A percentile compares a stretch with the other conserved stretches of the same genome.
Evolutionary conservation across 192 early-diverging fungal species (phyloP).

Genomic region (Coemansia sp.): DNA sequence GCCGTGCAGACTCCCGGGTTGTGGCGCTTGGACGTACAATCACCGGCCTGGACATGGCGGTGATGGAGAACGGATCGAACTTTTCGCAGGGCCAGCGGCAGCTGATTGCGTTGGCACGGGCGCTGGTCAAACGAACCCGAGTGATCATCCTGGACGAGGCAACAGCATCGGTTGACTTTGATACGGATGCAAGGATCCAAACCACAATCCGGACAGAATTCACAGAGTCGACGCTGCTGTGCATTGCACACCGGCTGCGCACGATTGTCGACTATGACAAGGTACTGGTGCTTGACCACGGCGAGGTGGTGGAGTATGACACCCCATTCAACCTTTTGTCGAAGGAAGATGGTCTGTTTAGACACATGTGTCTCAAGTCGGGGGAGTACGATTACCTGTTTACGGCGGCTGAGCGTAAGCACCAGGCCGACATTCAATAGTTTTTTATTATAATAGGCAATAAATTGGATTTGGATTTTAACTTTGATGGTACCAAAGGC

Average conservation of each 20-base stretch:
- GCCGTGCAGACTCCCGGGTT: not conserved
- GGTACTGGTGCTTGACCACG: conserved; percentile 77
- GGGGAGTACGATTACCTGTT: conserved; percentile 76
- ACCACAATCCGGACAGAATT: conserved; percentile 64
- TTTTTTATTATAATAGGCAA: too few relatives aligned
- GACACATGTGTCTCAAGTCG: conserved; percentile 76
- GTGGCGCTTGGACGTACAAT: conserved; percentile 39
- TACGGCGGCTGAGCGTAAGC: conserved; percentile 60
- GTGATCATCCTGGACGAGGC: conserved; percentile 77
- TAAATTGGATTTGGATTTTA: not conserved
- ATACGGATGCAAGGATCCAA: conserved; percentile 78
- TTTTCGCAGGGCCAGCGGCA: conserved; percentile 84
- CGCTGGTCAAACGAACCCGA: conserved; percentile 67
- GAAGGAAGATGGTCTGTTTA: conserved; percentile 54
- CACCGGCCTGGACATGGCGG: conserved; percentile 35
- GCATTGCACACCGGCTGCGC: conserved; percentile 74
- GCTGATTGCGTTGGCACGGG: conserved; percentile 79
- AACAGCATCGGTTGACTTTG: conserved; percentile 75
- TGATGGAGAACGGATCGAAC: conserved; percentile 68
- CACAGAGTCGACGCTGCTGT: conserved; percentile 63
- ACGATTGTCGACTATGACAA: conserved; percentile 75
- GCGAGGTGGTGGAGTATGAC: conserved; percentile 68
- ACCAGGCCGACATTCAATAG: conserved; percentile 15
- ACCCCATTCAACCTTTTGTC: conserved; percentile 61
- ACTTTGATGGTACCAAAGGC: not conserved